Base-by-base conservation (phyloP, 2,329 filamentous ascomycete species). In the Penicillium sp. region DNA sequence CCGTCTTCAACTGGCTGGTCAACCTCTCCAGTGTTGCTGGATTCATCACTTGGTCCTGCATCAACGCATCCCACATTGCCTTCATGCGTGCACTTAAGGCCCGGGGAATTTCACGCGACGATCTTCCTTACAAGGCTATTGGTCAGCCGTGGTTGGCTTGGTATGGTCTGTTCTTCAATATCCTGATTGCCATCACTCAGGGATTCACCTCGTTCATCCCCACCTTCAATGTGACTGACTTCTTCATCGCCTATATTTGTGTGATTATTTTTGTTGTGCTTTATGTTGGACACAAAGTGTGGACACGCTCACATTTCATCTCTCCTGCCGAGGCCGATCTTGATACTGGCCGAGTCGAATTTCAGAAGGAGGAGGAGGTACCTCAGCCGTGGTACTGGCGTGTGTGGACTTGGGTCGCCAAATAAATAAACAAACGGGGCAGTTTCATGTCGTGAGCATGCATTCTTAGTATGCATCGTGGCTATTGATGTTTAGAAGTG, bases 181-280 rank as follows among this genome's bases (percentile, higher is more conserved):
- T 83, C 2, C 72, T 90, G 47, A 86, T 90, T 61, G 79, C 86
- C 46, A 59, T 90, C 25, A 89, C 88, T 0, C 86, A 86, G 67
- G 88, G 88, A 3, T 91, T 90, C 74, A 85, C 85, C 9, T 81
- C 83, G 10, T 90, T 90, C 67, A 86, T 90, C 48, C 76, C 74
- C 6, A 54, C 48, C 14, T 90, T 87, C 83, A 77, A 76, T 64
- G 81, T 81, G 2, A 77, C 78, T 50, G 76, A 80, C 47, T 90
- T 90, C 65, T 88, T 90, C 58, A 79, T 84, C 1, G 80, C 83
- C 6, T 90, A 90, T 61, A 72, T 89, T 65, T 87, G 85, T 60
- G 68, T 88, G 46, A 83, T 89, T n/a, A 67, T 90, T 1, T 90
- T 89, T 62, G 66, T 81, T 1, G 78, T 83, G 2, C 71, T 88